A percentile compares a stretch with the other conserved stretches of the same genome.
Conservation (phyloP, 2,329 filamentous ascomycete genomes). For the Lasiodiplodia sp. region DNA sequence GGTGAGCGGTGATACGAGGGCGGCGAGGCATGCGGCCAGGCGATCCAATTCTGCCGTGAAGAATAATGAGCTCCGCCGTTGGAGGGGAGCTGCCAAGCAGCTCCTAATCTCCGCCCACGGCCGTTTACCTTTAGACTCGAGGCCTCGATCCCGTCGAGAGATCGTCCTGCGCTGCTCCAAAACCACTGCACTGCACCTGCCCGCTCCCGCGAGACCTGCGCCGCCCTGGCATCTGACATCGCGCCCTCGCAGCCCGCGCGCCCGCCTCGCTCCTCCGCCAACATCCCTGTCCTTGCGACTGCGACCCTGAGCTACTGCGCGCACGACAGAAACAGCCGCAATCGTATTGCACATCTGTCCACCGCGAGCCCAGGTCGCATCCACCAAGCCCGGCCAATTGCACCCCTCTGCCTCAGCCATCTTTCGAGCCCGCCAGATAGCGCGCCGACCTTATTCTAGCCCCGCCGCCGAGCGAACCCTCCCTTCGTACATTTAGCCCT, state of each 20-base stretch:
- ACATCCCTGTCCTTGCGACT: constrained; percentile 23
- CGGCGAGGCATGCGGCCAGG: background rate
- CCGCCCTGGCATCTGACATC: constrained; percentile 27
- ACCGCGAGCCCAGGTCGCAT: constrained; percentile 2
- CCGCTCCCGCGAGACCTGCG: constrained; percentile 25
- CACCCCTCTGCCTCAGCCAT: constrained; percentile 6
- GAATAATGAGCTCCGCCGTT: constrained; percentile 15
- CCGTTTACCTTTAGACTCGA: background rate
- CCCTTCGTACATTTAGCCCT: constrained; percentile 15
- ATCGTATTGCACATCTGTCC: constrained; percentile 22
- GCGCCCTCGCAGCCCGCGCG: constrained; percentile 22
- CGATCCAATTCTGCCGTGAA: background rate
- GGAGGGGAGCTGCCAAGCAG: constrained; percentile 19
- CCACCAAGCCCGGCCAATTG: constrained; percentile 4
- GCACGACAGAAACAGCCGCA: constrained; percentile 5
- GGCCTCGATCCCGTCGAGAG: background rate
- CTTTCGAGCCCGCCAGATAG: constrained; percentile 8
- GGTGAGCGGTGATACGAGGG: constrained; percentile 21
- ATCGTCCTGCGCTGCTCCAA: background rate
- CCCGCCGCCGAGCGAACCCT: constrained; percentile 20
- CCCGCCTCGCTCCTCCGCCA: constrained; percentile 12
- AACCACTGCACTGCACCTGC: background rate
- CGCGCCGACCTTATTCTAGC: constrained; percentile 16
- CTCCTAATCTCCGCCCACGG: constrained; percentile 23
- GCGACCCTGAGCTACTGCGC: constrained; percentile 20